phyloP scores from a whole-genome alignment of 202 grass and related monocot species.

The Dendrocalamus latiflorus region DNA sequence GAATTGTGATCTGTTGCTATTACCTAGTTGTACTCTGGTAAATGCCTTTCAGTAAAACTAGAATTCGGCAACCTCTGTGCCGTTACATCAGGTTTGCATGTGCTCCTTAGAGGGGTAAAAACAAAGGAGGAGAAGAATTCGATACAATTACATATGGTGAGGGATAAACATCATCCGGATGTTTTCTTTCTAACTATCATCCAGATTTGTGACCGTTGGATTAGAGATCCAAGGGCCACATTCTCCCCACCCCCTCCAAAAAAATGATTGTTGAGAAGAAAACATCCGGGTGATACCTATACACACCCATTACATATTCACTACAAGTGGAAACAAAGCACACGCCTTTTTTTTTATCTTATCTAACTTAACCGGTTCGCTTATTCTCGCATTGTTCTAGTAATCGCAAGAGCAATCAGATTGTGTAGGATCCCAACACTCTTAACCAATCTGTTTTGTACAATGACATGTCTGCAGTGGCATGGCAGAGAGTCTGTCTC shows the following conservation, averaged over 20 bases:
- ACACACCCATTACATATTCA: too few species aligned
- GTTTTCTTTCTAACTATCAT: too few species aligned
- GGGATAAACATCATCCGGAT: too few species aligned
- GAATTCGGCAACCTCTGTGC: not conserved
- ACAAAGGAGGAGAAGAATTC: not conserved
- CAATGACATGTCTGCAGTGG: not conserved
- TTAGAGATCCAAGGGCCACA: too few species aligned
- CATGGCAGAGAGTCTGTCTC: not conserved
- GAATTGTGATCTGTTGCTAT: not conserved
- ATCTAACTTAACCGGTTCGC: too few species aligned
- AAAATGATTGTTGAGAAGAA: too few species aligned
- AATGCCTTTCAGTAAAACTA: not conserved
- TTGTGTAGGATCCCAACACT: not conserved
- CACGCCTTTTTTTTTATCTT: not conserved
- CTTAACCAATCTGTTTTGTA: not conserved
- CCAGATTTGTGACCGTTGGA: too few species aligned
- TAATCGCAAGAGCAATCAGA: not conserved
- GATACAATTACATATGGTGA: too few species aligned
- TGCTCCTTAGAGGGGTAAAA: not conserved
- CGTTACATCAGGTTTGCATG: slow-evolving; percentile 2
- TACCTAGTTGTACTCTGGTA: not conserved
- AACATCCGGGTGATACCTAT: too few species aligned
- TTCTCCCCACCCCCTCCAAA: too few species aligned
- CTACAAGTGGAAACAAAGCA: not conserved
- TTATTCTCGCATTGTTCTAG: too few species aligned